Evolutionary conservation across 371 early-diverging fungal species (phyloP).

Genomic region (Mucor velutinosus): DNA sequence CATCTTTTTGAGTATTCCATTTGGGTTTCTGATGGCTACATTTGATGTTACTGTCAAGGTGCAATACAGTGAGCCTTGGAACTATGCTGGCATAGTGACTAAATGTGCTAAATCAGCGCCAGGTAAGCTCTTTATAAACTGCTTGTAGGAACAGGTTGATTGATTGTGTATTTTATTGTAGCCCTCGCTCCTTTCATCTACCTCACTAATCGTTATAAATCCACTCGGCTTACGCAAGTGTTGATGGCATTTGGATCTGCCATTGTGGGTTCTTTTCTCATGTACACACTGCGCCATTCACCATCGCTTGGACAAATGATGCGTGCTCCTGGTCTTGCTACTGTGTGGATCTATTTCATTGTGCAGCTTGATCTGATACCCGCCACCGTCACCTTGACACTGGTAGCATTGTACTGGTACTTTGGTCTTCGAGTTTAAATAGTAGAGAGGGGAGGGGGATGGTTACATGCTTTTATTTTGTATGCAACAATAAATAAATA

Average conservation of each 20-base stretch:
- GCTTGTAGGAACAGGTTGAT: not conserved
- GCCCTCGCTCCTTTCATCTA: slow-evolving; percentile 58
- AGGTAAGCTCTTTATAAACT: slow-evolving; percentile 37
- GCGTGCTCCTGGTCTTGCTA: slow-evolving; percentile 64
- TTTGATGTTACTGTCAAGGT: slow-evolving; percentile 64
- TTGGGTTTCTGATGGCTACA: slow-evolving; percentile 54
- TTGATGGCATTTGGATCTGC: slow-evolving; percentile 48
- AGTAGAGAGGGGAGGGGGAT: not conserved
- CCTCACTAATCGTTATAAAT: slow-evolving; percentile 55
- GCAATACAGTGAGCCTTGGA: slow-evolving; percentile 59
- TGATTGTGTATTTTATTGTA: slow-evolving; percentile 9
- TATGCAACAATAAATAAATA: slow-evolving; percentile 5
- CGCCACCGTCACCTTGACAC: slow-evolving; percentile 47
- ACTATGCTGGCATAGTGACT: slow-evolving; percentile 30
- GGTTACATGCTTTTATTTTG: not conserved
- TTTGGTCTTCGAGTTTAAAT: slow-evolving; percentile 37
- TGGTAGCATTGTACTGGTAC: slow-evolving; percentile 56
- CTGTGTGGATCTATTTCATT: slow-evolving; percentile 62
- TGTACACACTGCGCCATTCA: slow-evolving; percentile 57
- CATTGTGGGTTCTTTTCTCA: slow-evolving; percentile 51
- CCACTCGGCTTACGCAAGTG: slow-evolving; percentile 37
- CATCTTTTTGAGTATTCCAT: slow-evolving; percentile 57
- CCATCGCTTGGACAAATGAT: slow-evolving; percentile 68
- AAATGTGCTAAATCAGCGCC: slow-evolving; percentile 51
- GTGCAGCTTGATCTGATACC: slow-evolving; percentile 61